These are phyloP conservation scores for Colletotrichum tofieldiae DNA, from an alignment of 2,329 filamentous ascomycete species.

Conservation along the genomic window DNA sequence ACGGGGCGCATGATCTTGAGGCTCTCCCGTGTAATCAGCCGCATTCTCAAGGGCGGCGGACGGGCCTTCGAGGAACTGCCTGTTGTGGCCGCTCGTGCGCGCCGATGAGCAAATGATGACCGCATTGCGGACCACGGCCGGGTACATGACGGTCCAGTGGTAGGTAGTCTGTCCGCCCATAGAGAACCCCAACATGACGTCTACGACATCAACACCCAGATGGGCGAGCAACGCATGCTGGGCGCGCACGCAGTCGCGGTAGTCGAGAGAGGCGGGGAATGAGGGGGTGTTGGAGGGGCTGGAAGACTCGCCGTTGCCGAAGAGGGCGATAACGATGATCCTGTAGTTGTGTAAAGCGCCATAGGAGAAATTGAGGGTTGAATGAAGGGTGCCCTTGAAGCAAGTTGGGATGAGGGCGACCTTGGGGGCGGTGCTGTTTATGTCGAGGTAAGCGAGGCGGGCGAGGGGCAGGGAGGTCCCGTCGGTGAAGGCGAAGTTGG, in stretches of 20 bases:
- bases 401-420: slow-evolving; percentile 68
- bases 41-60: neutral
- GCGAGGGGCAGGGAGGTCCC: slow-evolving; percentile 1
- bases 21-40: neutral
- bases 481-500: neutral
- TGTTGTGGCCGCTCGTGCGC: slow-evolving; percentile 58
- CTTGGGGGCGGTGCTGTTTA: slow-evolving; percentile 52
- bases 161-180: slow-evolving; percentile 67
- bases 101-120: slow-evolving; percentile 63
- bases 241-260: slow-evolving; percentile 60
- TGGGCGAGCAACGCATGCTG: slow-evolving; percentile 50
- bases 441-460: slow-evolving; percentile 48
- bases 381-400: slow-evolving; percentile 51
- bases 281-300: slow-evolving; percentile 60
- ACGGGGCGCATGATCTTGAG: neutral
- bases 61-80: slow-evolving; percentile 4
- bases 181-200: slow-evolving; percentile 63
- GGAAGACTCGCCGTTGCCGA: slow-evolving; percentile 65
- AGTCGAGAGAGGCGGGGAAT: slow-evolving; percentile 57
- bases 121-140: slow-evolving; percentile 55
- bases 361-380: neutral
- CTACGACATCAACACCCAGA: slow-evolving; percentile 45
- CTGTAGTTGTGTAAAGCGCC: slow-evolving; percentile 51
- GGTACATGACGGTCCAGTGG: slow-evolving; percentile 62
- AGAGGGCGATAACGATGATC: slow-evolving; percentile 62